These are phyloP conservation scores for Chloromonas sp. DNA, from an alignment of 163 green algal species.

Conservation along the genomic window DNA sequence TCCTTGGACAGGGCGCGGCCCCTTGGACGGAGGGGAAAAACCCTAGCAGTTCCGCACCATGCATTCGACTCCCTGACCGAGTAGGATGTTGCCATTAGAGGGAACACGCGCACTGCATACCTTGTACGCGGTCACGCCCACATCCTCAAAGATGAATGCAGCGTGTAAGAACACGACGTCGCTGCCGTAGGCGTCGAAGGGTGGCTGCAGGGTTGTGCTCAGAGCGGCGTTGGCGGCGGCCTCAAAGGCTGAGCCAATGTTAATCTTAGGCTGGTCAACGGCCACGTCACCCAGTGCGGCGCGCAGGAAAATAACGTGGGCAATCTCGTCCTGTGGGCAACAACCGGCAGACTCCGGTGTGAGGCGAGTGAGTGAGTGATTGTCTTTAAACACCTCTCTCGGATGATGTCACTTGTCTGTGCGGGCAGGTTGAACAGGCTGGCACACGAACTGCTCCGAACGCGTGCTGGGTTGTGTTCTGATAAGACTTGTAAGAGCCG, in stretches of 20 bases:
- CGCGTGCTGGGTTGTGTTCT: no score
- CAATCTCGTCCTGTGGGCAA: slow-evolving; percentile 37
- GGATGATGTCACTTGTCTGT: no score
- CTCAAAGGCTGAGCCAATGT: slow-evolving; percentile 47
- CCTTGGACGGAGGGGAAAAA: no score
- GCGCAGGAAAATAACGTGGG: slow-evolving; percentile 46
- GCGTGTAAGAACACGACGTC: slow-evolving; percentile 42
- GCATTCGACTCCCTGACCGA: no score
- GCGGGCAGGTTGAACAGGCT: no score
- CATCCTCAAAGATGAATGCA: slow-evolving; percentile 65
- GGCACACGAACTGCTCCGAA: no score
- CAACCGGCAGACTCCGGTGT: background rate
- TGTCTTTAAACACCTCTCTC: no score
- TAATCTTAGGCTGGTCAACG: slow-evolving; percentile 34
- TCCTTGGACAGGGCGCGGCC: no score
- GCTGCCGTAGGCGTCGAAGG: slow-evolving; percentile 39
- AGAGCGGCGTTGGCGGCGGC: slow-evolving; percentile 18
- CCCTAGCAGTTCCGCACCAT: no score
- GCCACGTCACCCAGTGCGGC: slow-evolving; percentile 28
- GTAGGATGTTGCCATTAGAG: no score
- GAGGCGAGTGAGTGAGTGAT: background rate
- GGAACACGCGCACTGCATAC: background rate
- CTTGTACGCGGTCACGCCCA: slow-evolving; percentile 57
- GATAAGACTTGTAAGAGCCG: no score
- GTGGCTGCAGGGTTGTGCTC: slow-evolving; percentile 18